phyloP scores from a whole-genome alignment of 495 filamentous ascomycete genomes.

The Lasiosphaeria miniovina region DNA sequence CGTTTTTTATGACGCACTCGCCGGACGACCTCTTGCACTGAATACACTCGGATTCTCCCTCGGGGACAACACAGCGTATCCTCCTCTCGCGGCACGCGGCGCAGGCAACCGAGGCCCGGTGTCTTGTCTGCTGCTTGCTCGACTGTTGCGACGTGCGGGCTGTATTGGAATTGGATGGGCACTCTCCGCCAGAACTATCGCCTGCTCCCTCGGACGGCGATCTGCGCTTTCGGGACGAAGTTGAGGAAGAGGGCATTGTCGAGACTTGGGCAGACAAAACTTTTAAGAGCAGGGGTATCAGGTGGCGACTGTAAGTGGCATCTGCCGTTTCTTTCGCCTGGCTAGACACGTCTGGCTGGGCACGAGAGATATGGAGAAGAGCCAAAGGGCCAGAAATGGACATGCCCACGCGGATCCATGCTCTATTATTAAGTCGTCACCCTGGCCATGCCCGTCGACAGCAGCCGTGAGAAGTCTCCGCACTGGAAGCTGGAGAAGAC shows the following conservation, averaged over 20 bases:
- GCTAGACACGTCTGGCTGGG: too few relatives aligned
- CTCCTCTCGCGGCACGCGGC: slow-evolving; percentile 49
- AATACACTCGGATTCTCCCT: slow-evolving; percentile 48
- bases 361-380: slow-evolving; percentile 1
- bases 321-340: too few relatives aligned
- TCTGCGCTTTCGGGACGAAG: slow-evolving; percentile 19
- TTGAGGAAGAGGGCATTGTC: slow-evolving; percentile 12
- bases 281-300: too few relatives aligned
- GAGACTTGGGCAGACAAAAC: background rate
- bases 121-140: slow-evolving; percentile 35
- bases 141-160: slow-evolving; percentile 23
- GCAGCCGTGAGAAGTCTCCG: slow-evolving; percentile 23
- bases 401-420: slow-evolving; percentile 3
- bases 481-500: slow-evolving; percentile 10
- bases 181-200: slow-evolving; percentile 28
- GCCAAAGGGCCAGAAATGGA: background rate
- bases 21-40: slow-evolving; percentile 51
- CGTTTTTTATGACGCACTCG: slow-evolving; percentile 55
- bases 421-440: slow-evolving; percentile 6
- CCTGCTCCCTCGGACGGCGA: slow-evolving; percentile 26
- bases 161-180: slow-evolving; percentile 22
- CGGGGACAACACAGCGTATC: slow-evolving; percentile 55
- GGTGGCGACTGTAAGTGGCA: too few relatives aligned
- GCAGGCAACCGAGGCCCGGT: slow-evolving; percentile 40
- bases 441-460: slow-evolving; percentile 12